Evolutionary conservation across 1,284 basidiomycete genomes (phyloP).

Genomic region (Apiotrichum montevideense): DNA sequence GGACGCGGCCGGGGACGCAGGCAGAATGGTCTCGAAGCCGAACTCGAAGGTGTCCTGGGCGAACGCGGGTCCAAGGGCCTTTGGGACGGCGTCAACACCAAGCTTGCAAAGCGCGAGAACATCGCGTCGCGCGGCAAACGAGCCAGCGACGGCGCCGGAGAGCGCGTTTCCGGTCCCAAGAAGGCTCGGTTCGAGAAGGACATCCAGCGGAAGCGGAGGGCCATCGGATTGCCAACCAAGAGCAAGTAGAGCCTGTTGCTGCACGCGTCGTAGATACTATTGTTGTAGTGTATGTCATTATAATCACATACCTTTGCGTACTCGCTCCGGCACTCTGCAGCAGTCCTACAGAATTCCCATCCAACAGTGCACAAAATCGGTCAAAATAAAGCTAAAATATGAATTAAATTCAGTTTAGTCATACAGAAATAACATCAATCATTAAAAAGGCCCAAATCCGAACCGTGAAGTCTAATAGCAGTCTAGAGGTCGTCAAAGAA

Average conservation of each 20-base stretch:
- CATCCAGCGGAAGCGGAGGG: conserved; percentile 48
- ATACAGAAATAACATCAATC: conserved; percentile 1
- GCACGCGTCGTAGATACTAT: not conserved
- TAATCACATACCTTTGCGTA: not conserved
- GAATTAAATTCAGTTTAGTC: too few relatives aligned
- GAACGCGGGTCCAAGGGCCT: conserved; percentile 48
- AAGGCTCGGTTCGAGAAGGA: conserved; percentile 71
- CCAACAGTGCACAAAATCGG: too few relatives aligned
- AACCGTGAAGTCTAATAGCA: too few relatives aligned
- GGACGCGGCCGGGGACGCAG: conserved; percentile 54
- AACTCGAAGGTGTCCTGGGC: conserved; percentile 72
- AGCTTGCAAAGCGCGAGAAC: conserved; percentile 56
- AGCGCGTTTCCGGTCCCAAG: conserved; percentile 52
- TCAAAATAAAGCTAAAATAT: too few relatives aligned
- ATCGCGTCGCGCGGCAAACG: conserved; percentile 50
- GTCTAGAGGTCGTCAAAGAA: conserved; percentile 63
- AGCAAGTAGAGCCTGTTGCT: not conserved
- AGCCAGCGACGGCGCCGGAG: not conserved
- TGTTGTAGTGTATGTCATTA: not conserved
- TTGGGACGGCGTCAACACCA: conserved; percentile 50
- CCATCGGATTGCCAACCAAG: conserved; percentile 15
- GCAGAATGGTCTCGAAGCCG: conserved; percentile 72
- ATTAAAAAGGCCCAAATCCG: not conserved
- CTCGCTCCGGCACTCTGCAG: too few relatives aligned
- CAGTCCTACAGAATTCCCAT: too few relatives aligned